Evolutionary conservation across 2,329 filamentous ascomycete genomes (phyloP).

Genomic region (Mycosphaerella sp.): DNA sequence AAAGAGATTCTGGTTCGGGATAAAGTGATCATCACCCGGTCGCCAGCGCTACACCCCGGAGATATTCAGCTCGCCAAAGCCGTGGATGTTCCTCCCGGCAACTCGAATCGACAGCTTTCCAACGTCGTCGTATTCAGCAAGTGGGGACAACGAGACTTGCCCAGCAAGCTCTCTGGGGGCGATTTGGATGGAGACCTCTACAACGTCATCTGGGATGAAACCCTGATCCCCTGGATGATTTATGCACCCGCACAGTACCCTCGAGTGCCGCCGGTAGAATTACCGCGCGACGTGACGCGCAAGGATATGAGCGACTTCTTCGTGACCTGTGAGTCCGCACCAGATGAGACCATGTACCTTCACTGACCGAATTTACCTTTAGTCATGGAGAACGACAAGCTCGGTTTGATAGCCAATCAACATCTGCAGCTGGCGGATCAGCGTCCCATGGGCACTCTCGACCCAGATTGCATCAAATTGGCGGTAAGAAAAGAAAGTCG

Average conservation of each 20-base stretch:
- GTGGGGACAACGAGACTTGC: constrained; percentile 63
- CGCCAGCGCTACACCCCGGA: constrained; percentile 73
- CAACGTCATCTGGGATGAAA: constrained; percentile 50
- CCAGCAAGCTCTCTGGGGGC: constrained; percentile 71
- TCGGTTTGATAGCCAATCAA: constrained; percentile 38
- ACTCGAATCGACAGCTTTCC: constrained; percentile 54
- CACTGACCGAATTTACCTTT: constrained; percentile 41
- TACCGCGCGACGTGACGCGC: constrained; percentile 54
- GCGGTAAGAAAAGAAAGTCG: constrained; percentile 17
- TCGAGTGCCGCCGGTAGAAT: constrained; percentile 48
- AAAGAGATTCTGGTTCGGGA: constrained; percentile 34
- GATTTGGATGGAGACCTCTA: constrained; percentile 81
- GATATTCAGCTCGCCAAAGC: constrained; percentile 65
- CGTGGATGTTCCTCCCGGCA: constrained; percentile 51
- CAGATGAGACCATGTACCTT: constrained; percentile 29
- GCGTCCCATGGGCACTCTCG: constrained; percentile 27
- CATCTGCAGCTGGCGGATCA: constrained; percentile 41
- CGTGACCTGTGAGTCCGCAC: constrained; percentile 47
- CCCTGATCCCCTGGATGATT: constrained; percentile 40
- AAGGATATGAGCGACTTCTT: constrained; percentile 76
- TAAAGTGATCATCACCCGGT: constrained; percentile 62
- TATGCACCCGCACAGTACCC: constrained; percentile 65
- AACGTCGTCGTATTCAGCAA: constrained; percentile 78
- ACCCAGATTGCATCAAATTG: constrained; percentile 34
- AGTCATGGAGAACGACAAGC: constrained; percentile 49